These are phyloP conservation scores for Alliaria petiolata DNA, from an alignment of 345 rosid genomes.

Conservation along the genomic window DNA sequence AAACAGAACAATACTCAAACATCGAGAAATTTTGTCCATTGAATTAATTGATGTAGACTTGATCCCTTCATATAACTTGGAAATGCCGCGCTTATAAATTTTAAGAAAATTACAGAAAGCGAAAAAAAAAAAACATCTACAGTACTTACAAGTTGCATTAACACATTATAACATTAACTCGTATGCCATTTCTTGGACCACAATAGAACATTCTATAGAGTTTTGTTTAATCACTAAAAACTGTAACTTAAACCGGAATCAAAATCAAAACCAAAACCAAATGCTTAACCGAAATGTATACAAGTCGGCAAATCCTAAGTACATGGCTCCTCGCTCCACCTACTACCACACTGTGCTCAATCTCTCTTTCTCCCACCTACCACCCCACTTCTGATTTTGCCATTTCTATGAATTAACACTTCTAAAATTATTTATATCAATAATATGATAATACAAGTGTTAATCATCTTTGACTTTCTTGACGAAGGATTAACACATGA, in stretches of 20 bases:
- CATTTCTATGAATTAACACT: slow-evolving; percentile 5
- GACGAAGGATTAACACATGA: neutral
- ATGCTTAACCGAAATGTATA: slow-evolving; percentile 11
- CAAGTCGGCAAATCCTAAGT: slow-evolving; percentile 25
- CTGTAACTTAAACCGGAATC: slow-evolving; percentile 7
- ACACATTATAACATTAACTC: neutral
- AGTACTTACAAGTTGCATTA: neutral
- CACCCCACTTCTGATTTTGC: slow-evolving; percentile 25
- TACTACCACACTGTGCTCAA: slow-evolving; percentile 10
- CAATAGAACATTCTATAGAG: neutral
- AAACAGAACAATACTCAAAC: neutral
- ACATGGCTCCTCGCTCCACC: slow-evolving; percentile 21
- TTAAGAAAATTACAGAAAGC: neutral
- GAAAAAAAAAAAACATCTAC: neutral
- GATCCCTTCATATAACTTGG: neutral
- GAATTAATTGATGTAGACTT: neutral
- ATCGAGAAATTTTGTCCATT: neutral
- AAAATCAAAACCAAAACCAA: neutral
- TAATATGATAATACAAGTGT: neutral
- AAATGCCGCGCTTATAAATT: neutral
- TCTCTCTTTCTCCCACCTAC: slow-evolving; percentile 31
- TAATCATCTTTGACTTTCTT: neutral
- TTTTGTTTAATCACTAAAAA: neutral
- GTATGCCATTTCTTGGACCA: neutral
- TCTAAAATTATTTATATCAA: neutral